Base-by-base conservation (phyloP, 2,329 filamentous ascomycete species). In the Bisporella sp. region DNA sequence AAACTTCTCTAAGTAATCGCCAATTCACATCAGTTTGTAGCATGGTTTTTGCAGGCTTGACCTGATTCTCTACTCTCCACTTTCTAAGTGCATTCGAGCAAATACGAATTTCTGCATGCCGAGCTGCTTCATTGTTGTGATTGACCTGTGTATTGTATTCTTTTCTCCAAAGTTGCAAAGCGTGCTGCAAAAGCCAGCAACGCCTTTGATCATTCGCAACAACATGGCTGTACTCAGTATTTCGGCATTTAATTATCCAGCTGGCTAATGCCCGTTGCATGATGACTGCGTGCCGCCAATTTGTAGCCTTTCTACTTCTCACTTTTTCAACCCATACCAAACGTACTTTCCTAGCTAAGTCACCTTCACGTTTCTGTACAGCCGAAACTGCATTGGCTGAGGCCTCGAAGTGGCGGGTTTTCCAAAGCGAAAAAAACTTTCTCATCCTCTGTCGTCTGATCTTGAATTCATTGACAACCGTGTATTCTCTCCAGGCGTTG, bases 401-500 rank as follows among this genome's bases (percentile, higher is more conserved):
- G 55, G 59, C 48, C 52, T 44, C n/a, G 56, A 50, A 30, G 54
- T 57, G 43, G 52, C 60, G 39, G 57, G 56, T 47, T 50, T 53
- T 62, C 64, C 80, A 85, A n/a, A 68, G 59, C 5, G 63, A 62
- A 45, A 84, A 71, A 47, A 79, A 82, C 51, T 75, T 80, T 44
- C 68, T 71, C 6, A 79, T 58, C 13, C 76, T 69, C 50, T 82
- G 74, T 33, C 75, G 66, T 41, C 73, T 71, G 8, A 71, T 68
- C 57, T 76, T 76, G 41, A 74, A 60, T 49, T 66, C 63, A 45
- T 62, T 65, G 11, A 59, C 58, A 44, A 57, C 57, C 8, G 82
- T 84, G 49, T 87, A 79, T 51, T 81, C 75, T 30, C 78, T 74
- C 85, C 85, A 89, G 6, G 80, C 80, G 51, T 78, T 79, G 65